Evolutionary conservation across 306 rosid species (phyloP), one percentile per base, ranked within the genome.

Genomic region (Castanea sativa): DNA sequence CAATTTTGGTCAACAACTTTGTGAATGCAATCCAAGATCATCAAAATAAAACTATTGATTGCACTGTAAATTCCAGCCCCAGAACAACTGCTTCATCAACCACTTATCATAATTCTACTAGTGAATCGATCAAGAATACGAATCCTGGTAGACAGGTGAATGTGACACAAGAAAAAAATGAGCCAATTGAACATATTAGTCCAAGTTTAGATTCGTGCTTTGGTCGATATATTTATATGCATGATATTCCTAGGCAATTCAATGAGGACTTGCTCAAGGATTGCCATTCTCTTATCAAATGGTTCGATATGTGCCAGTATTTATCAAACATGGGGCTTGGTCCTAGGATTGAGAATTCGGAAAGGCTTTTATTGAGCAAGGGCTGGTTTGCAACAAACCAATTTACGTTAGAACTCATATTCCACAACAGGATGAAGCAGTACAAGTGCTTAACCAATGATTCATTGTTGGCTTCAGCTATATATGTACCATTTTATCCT

Each of bases 381-480:
- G 68, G 61, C 77, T 92, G 93, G 93, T 91, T 77, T 78, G 49
- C 15, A 2, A 91, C 97, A 5, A 83, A 89, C 82, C 93, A 89
- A 65, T 88, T 89, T 65, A 33, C 89, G 51, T 83, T 91, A 4
- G 97, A 91, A 45, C 65, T 86, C 25, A 86, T 91, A 35, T 91
- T 91, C 51, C 93, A 89, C 56, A 83, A 83, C 86, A 83, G 56
- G 38, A 89, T 89, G 91, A 88, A 85, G 88, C 60, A 85, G 32
- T 87, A 88, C 75, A 75, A 61, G 78, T 91, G 96, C 81, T 76
- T 89, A 75, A 91, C 93, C 67, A 86, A 86, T 41, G 81, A 91
- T 49, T 88, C 91, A 1, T 78, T 92, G 12, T 27, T 74, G 76
- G 92, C 93, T 41, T 86, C 92, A 9, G 92, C 93, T n/a, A 21